Percentiles rank a stretch among this genome's conserved stretches.
Conservation (phyloP, 2,329 filamentous ascomycete genomes). For the Huntiella abstrusa region DNA sequence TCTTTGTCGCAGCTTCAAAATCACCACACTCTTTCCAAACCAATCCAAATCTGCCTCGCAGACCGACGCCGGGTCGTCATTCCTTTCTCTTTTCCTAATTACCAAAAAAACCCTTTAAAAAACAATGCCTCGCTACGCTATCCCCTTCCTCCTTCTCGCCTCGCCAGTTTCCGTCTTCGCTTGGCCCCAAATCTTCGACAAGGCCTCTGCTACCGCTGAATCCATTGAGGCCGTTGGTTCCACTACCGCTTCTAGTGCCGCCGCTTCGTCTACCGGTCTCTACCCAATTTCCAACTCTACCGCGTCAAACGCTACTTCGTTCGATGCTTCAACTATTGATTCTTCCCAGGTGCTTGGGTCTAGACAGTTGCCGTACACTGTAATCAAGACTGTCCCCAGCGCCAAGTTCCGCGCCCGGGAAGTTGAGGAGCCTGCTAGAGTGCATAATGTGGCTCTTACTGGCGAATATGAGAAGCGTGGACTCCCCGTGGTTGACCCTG, state of each 20-base stretch:
- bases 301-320: neutral
- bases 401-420: too few relatives aligned
- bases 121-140: constrained; percentile 3
- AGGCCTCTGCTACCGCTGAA: neutral
- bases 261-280: neutral
- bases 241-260: neutral
- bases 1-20: neutral
- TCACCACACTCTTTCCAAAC: neutral
- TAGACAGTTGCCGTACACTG: neutral
- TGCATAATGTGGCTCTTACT: too few relatives aligned
- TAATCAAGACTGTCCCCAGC: neutral
- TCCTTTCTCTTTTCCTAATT: neutral
- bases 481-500: neutral
- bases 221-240: neutral
- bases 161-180: constrained; percentile 5
- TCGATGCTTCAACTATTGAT: constrained; percentile 2
- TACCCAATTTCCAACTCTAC: neutral
- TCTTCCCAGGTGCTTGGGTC: constrained; percentile 1
- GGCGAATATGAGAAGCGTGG: neutral
- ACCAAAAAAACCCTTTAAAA: neutral
- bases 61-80: constrained; percentile 1
- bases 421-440: too few relatives aligned
- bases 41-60: neutral
- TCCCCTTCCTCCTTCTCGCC: constrained; percentile 3
- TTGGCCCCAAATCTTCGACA: constrained; percentile 11